Base-by-base conservation (phyloP, 1,139 yeast genomes). In the Yamadazyma diospyri region DNA sequence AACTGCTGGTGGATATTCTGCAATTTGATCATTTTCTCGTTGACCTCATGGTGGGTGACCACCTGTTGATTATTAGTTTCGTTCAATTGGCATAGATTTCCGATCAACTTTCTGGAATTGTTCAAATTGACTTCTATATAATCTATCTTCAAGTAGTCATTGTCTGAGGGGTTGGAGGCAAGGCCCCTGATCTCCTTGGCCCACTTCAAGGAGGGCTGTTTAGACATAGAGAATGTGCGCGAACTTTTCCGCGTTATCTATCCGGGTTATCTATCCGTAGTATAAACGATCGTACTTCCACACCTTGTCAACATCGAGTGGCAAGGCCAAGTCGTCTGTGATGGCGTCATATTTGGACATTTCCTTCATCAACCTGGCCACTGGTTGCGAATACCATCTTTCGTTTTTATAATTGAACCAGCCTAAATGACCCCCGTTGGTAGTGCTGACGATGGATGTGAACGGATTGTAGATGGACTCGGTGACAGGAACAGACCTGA, bases 401-500 rank as follows among this genome's bases (percentile, higher is more conserved):
- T 54, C 55, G 21, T 76, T 72, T 30, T 59, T 56, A 41, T 57
- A 59, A 30, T 64, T 64, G 42, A 73, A 74, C 81, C 81, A 76
- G 1, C 78, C 81, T 37, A 76, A 61, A 59, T 92, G 98, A 7
- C 97, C 98, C 36, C 98, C 98, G 19, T 78, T 59, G 21, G 79
- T 72, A 0, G 97, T 85, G 32, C 80, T 74, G 12, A 82, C 63
- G 47, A 85, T 55, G 21, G 78, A 61, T 19, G 82, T 61, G 53
- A 76, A 83, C 7, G 96, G 95, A 48, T 88, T 89, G 27, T 66
- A 58, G 27, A 51, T 51, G 5, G 78, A 75, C 46, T 84, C 92
- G 8, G 59, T 52, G 37, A 61, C 54, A 1, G 96, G 96, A 22
- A 86, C 50, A 6, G 67, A 55, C 33, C 70, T 59, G 29, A 53